Evolutionary conservation across 2,329 filamentous ascomycete species (phyloP).

Genomic region (Arthroderma sp.): DNA sequence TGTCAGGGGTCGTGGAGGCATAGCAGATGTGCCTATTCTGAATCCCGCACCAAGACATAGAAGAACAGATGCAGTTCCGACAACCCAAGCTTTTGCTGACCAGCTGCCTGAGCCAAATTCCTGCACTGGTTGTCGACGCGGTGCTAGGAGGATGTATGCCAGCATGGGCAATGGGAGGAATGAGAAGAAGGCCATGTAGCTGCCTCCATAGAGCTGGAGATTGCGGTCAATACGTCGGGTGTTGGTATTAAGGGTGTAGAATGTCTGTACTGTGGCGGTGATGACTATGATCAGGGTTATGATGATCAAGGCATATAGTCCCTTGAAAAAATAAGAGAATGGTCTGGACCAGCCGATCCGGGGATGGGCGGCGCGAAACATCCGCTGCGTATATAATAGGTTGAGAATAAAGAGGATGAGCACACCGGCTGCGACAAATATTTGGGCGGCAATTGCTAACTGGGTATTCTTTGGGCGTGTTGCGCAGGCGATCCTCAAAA

Average conservation of each 20-base stretch:
- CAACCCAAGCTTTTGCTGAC: conserved; percentile 51
- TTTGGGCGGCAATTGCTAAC: conserved; percentile 45
- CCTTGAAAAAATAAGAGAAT: conserved; percentile 41
- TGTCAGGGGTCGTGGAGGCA: conserved; percentile 33
- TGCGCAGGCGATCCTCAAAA: conserved; percentile 46
- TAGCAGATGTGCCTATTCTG: conserved; percentile 48
- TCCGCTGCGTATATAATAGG: conserved; percentile 60
- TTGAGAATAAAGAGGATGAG: conserved; percentile 67
- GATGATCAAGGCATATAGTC: conserved; percentile 46
- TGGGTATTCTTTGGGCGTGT: conserved; percentile 28
- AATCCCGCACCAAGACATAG: conserved; percentile 58
- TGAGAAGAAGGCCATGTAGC: conserved; percentile 50
- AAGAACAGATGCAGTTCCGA: conserved; percentile 45
- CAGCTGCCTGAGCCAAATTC: conserved; percentile 56
- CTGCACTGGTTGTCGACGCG: conserved; percentile 36
- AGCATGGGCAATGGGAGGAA: conserved; percentile 53
- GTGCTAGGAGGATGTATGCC: conserved; percentile 33
- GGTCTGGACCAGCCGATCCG: conserved; percentile 52
- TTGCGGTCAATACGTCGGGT: conserved; percentile 42
- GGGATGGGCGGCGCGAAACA: conserved; percentile 62
- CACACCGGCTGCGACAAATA: conserved; percentile 62
- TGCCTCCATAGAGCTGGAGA: conserved; percentile 50
- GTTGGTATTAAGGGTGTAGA: conserved; percentile 49
- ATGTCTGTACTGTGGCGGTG: conserved; percentile 47
- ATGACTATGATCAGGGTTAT: conserved; percentile 54